Conservation (phyloP, 805 yeast genomes). For the Ascoidea asiatica region DNA sequence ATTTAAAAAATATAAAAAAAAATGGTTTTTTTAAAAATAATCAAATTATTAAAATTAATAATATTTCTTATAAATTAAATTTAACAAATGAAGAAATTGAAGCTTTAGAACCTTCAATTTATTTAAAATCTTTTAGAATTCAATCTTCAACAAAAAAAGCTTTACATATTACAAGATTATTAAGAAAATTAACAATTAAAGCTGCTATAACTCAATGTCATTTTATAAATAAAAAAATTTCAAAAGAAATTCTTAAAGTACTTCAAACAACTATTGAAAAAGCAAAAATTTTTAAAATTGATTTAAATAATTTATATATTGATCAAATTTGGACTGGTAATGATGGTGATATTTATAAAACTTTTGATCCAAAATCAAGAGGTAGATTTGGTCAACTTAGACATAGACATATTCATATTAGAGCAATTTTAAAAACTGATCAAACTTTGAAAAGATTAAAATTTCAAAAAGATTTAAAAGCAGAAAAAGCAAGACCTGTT, state of each 20-base stretch:
- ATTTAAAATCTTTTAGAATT: slow-evolving; percentile 64
- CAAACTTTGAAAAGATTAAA: slow-evolving; percentile 47
- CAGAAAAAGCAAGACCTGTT: slow-evolving; percentile 35
- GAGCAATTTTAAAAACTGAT: slow-evolving; percentile 59
- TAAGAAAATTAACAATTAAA: slow-evolving; percentile 55
- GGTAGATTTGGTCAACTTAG: slow-evolving; percentile 74
- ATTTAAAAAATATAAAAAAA: slow-evolving; percentile 40
- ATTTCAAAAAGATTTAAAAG: slow-evolving; percentile 41
- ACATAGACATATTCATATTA: slow-evolving; percentile 70
- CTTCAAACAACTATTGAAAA: slow-evolving; percentile 61
- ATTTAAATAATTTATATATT: slow-evolving; percentile 52
- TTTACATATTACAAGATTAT: slow-evolving; percentile 61
- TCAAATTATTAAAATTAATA: slow-evolving; percentile 28
- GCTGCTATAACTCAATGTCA: slow-evolving; percentile 88
- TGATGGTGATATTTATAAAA: slow-evolving; percentile 62
- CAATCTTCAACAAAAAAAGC: slow-evolving; percentile 86
- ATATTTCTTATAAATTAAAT: slow-evolving; percentile 35
- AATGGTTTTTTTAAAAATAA: slow-evolving; percentile 62
- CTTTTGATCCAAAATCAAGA: slow-evolving; percentile 77
- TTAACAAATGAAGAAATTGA: slow-evolving; percentile 57
- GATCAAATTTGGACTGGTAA: slow-evolving; percentile 85
- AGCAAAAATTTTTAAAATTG: slow-evolving; percentile 44
- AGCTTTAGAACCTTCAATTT: slow-evolving; percentile 79
- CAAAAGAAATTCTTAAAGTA: slow-evolving; percentile 66
- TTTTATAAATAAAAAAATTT: slow-evolving; percentile 67